Conservation (phyloP, 2,329 filamentous ascomycete genomes). For the Aspergillus spinulosporus region DNA sequence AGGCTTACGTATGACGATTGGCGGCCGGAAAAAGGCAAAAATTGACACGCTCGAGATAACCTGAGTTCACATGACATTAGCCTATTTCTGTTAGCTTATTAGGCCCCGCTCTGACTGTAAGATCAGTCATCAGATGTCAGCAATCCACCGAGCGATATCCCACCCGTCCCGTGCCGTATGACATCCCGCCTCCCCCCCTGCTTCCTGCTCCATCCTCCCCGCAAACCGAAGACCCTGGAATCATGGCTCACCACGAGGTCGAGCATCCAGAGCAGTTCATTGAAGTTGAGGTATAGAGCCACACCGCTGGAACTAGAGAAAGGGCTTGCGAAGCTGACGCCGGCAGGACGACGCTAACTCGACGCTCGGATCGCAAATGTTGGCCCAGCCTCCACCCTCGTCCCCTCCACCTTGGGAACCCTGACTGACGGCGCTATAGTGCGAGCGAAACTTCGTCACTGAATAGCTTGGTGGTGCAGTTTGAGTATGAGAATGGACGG, state of each 20-base stretch:
- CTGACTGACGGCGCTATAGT: background rate
- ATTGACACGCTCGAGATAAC: too few species aligned
- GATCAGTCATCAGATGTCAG: too few species aligned
- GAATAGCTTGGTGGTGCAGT: constrained; percentile 2
- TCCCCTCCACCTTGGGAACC: background rate
- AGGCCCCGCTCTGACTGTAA: too few species aligned
- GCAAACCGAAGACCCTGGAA: too few species aligned
- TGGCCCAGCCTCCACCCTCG: background rate
- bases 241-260: background rate
- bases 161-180: too few species aligned
- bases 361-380: constrained; percentile 3
- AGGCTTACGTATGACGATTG: too few species aligned
- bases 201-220: too few species aligned
- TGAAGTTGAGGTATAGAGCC: background rate
- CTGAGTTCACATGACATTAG: too few species aligned
- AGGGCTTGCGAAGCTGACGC: background rate
- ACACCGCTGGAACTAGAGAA: background rate
- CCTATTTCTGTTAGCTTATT: too few species aligned
- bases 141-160: too few species aligned
- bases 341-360: constrained; percentile 1
- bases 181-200: too few species aligned
- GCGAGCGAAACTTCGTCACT: background rate
- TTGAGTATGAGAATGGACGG: constrained; percentile 6
- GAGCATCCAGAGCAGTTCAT: background rate
- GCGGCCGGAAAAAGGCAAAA: too few species aligned